Evolutionary conservation across 208 protist species (phyloP).

Genomic region (Trypanosoma scelopori): DNA sequence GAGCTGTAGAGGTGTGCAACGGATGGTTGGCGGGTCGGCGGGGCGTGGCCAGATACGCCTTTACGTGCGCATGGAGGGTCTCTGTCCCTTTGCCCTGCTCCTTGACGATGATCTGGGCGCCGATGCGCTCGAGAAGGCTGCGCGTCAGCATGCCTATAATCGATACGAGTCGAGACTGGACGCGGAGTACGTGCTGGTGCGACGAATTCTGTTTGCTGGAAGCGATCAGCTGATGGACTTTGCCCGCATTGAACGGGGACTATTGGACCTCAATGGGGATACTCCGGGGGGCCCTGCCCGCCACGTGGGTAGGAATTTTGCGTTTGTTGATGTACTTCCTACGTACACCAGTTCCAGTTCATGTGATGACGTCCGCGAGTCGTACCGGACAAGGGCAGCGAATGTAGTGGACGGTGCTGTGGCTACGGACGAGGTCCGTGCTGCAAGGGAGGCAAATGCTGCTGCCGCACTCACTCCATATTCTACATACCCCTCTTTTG

Average conservation of each 20-base stretch:
- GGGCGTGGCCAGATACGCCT: constrained; percentile 15
- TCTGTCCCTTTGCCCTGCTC: constrained; percentile 26
- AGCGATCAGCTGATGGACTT: constrained; percentile 37
- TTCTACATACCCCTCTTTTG: constrained; percentile 7
- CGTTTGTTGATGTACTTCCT: constrained; percentile 10
- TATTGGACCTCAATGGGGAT: background rate
- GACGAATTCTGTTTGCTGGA: constrained; percentile 28
- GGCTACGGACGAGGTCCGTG: background rate
- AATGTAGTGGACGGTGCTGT: background rate
- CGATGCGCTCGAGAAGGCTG: constrained; percentile 20
- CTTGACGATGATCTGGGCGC: constrained; percentile 20
- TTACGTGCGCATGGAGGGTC: constrained; percentile 32
- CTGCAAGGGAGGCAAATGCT: background rate
- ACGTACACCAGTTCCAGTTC: background rate
- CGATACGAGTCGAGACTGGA: background rate
- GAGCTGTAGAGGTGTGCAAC: background rate
- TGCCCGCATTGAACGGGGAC: background rate
- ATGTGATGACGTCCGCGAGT: constrained; percentile 4
- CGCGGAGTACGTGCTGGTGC: constrained; percentile 19
- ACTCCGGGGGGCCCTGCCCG: background rate
- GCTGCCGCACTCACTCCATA: constrained; percentile 7
- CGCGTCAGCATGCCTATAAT: constrained; percentile 16
- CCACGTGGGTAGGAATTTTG: background rate
- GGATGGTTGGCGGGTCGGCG: background rate
- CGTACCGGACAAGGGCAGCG: background rate